Evolutionary conservation across 305 asterid species (phyloP).

Genomic region (Nicotiana rustica): DNA sequence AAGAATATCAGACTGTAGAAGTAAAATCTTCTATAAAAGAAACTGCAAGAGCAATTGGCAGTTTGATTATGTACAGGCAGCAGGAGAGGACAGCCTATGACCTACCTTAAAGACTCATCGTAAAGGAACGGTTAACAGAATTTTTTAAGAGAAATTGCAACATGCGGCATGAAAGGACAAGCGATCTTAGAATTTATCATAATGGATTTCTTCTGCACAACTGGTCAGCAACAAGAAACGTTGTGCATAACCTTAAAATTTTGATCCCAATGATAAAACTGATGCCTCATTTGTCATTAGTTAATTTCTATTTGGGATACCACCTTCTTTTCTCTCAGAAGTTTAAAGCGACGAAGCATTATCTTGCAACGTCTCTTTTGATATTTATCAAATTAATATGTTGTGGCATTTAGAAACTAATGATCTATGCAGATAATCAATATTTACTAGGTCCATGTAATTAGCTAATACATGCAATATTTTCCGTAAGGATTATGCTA

Average conservation of each 20-base stretch:
- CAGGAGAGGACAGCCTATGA: background rate
- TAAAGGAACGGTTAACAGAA: no score
- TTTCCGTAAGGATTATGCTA: background rate
- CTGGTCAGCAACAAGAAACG: background rate
- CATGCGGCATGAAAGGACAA: background rate
- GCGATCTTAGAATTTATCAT: background rate
- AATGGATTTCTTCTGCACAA: background rate
- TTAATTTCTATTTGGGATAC: background rate
- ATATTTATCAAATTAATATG: background rate
- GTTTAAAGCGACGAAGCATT: background rate
- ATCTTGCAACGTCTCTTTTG: background rate
- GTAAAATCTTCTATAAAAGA: background rate
- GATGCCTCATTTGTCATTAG: background rate
- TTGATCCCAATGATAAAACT: background rate
- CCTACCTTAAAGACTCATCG: no score
- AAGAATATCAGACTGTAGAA: background rate
- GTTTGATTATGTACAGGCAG: background rate
- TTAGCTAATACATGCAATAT: background rate
- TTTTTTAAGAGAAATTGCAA: background rate
- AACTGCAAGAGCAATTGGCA: background rate
- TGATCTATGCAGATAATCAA: background rate
- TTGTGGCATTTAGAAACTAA: background rate
- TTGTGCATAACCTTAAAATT: background rate
- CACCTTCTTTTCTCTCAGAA: slow-evolving; percentile 21
- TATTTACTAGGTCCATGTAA: background rate